phyloP scores from a whole-genome alignment of 345 rosid genomes.

The Clausena lansium region DNA sequence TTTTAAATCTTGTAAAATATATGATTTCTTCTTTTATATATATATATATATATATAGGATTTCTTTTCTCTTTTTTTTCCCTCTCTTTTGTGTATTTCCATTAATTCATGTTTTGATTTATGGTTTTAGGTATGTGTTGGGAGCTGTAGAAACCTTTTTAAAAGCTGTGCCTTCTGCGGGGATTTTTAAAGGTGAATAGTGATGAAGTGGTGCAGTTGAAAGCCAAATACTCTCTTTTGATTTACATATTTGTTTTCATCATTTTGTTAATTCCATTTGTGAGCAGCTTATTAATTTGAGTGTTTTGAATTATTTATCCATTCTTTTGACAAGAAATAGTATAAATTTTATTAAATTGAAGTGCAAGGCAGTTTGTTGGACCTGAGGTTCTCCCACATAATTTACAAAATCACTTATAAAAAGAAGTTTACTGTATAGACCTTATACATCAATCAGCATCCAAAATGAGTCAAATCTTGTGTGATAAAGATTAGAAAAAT shows the following conservation, averaged over 20 bases:
- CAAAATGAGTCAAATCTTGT: not conserved
- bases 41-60: too few relatives aligned
- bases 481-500: not conserved
- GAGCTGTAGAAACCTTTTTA: conserved; percentile 98
- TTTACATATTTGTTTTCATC: not conserved
- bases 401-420: not conserved
- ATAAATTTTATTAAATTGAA: not conserved
- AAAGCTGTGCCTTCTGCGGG: conserved; percentile 98
- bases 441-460: not conserved
- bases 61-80: too few relatives aligned
- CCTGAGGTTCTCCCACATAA: not conserved
- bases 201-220: conserved; percentile 3
- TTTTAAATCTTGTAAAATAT: not conserved
- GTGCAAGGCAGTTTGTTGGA: not conserved
- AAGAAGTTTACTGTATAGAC: not conserved
- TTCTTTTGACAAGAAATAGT: not conserved
- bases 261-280: not conserved
- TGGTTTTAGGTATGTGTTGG: conserved; percentile 81
- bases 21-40: not conserved
- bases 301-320: not conserved
- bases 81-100: not conserved
- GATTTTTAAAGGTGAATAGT: conserved; percentile 72
- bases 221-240: not conserved
- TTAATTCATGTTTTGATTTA: not conserved
- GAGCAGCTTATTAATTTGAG: not conserved